A percentile compares a stretch with the other conserved stretches of the same genome.
These are phyloP conservation scores for Irpex lacteus DNA, from an alignment of 1,284 basidiomycete genomes.

Conservation along the genomic window DNA sequence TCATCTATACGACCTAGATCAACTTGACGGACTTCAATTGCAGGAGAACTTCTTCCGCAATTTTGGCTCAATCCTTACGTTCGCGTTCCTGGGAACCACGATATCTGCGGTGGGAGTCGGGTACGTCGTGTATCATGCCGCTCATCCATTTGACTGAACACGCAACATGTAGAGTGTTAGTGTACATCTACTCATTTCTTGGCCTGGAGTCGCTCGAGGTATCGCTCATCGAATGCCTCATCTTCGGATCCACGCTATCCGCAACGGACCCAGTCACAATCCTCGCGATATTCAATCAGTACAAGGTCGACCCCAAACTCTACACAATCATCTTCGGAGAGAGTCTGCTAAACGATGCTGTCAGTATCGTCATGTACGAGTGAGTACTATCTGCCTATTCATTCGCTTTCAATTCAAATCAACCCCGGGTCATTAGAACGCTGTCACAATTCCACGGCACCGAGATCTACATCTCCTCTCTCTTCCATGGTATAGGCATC, in stretches of 20 bases:
- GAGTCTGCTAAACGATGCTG: conserved; percentile 96
- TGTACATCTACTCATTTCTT: conserved; percentile 93
- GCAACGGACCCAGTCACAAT: conserved; percentile 99
- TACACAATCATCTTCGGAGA: conserved; percentile 99
- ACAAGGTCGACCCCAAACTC: conserved; percentile 98
- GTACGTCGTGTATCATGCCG: conserved; percentile 43
- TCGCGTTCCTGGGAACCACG: conserved; percentile 96
- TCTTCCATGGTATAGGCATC: conserved; percentile 95
- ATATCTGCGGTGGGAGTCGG: conserved; percentile 96
- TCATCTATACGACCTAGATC: neutral
- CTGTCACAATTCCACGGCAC: conserved; percentile 89
- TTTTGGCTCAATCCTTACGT: conserved; percentile 95
- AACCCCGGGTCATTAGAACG: conserved; percentile 52
- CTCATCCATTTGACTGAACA: conserved; percentile 39
- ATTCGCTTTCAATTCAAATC: neutral
- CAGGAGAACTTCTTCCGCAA: conserved; percentile 98
- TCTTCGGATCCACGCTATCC: conserved; percentile 94
- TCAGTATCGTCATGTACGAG: conserved; percentile 99
- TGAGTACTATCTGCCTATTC: conserved; percentile 45
- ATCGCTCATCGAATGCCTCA: conserved; percentile 87
- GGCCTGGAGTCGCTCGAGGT: conserved; percentile 85
- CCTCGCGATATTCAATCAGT: conserved; percentile 97
- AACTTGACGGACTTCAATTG: neutral
- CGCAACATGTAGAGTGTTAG: conserved; percentile 71
- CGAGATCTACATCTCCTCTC: conserved; percentile 83